A percentile compares a stretch with the other conserved stretches of the same genome.
Evolutionary conservation across 2,329 filamentous ascomycete genomes (phyloP).

Genomic region (Helicocarpus griseus): DNA sequence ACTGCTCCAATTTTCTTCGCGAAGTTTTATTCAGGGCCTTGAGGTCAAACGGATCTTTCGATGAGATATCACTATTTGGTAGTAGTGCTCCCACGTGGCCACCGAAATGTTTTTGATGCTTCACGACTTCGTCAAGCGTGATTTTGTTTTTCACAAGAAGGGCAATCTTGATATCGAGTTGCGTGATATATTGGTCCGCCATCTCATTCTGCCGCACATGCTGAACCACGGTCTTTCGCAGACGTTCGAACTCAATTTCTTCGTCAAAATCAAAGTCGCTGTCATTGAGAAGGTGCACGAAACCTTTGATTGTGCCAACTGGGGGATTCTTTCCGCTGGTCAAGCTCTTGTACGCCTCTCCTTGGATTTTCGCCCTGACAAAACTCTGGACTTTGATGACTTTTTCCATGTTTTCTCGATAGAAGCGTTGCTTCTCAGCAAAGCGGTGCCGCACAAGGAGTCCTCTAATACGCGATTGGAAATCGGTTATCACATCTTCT

Average conservation of each 20-base stretch:
- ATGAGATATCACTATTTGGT: slow-evolving; percentile 78
- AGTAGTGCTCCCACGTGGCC: slow-evolving; percentile 77
- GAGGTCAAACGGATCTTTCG: slow-evolving; percentile 85
- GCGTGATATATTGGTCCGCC: slow-evolving; percentile 94
- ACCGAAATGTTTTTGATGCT: slow-evolving; percentile 92
- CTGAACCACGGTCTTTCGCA: slow-evolving; percentile 92
- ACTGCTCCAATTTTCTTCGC: slow-evolving; percentile 86
- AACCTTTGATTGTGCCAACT: slow-evolving; percentile 93
- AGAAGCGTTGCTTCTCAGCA: slow-evolving; percentile 76
- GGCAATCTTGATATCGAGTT: slow-evolving; percentile 97
- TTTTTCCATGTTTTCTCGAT: slow-evolving; percentile 95
- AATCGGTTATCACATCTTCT: slow-evolving; percentile 62
- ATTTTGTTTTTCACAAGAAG: slow-evolving; percentile 99
- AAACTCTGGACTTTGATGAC: slow-evolving; percentile 99
- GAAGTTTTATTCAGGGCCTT: slow-evolving; percentile 97
- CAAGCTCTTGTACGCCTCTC: slow-evolving; percentile 94
- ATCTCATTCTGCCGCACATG: slow-evolving; percentile 96
- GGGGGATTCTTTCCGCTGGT: slow-evolving; percentile 95
- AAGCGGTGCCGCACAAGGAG: slow-evolving; percentile 66
- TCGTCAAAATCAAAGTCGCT: slow-evolving; percentile 99
- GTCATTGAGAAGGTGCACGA: slow-evolving; percentile 94
- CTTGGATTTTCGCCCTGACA: slow-evolving; percentile 86
- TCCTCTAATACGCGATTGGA: slow-evolving; percentile 67
- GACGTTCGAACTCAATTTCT: slow-evolving; percentile 89
- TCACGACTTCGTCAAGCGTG: slow-evolving; percentile 92